Conservation (phyloP, 768 basidiomycete genomes). For the Russula emetica region DNA sequence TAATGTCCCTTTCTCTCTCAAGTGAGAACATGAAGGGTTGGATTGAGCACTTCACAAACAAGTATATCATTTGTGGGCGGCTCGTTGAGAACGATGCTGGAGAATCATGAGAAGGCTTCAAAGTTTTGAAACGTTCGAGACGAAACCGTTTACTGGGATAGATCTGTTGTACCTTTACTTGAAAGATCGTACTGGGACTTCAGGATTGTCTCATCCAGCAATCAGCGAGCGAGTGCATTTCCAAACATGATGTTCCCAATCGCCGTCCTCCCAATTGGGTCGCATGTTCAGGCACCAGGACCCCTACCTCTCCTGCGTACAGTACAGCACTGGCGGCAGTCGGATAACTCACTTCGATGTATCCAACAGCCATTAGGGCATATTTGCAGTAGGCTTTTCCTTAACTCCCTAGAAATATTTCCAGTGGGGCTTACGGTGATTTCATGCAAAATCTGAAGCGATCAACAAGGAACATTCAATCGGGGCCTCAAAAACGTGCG, state of each 20-base stretch:
- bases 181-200: background rate
- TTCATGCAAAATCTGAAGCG: no score
- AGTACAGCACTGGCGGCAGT: no score
- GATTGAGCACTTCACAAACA: conserved; percentile 91
- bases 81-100: conserved; percentile 68
- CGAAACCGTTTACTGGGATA: background rate
- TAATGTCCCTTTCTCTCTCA: conserved; percentile 3
- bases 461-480: no score
- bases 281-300: background rate
- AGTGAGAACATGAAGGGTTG: conserved; percentile 96
- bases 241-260: background rate
- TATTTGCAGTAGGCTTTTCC: no score
- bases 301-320: background rate
- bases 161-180: background rate
- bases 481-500: no score
- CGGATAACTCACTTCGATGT: no score
- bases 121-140: background rate
- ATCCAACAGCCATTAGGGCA: no score
- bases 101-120: background rate
- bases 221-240: background rate
- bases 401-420: no score
- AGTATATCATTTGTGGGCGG: conserved; percentile 87
- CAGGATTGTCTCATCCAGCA: background rate
- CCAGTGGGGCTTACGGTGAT: no score
- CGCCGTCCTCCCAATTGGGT: background rate